phyloP scores from a whole-genome alignment of 108 stramenopile species.

The Bacterosira constricta region DNA sequence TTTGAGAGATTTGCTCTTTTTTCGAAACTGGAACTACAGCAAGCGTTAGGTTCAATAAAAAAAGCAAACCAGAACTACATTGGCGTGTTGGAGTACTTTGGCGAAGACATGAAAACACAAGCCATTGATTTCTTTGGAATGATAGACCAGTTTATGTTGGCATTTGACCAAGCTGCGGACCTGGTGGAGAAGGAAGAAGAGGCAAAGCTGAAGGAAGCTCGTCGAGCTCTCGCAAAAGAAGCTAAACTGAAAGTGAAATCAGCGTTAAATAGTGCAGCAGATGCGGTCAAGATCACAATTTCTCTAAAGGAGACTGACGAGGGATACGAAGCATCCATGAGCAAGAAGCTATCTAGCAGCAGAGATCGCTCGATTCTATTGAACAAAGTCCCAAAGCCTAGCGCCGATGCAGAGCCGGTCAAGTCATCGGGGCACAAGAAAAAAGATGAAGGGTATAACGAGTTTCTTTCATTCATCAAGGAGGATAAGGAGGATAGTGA shows the following conservation, averaged over 20 bases:
- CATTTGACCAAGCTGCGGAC: constrained; percentile 58
- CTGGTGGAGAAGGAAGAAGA: constrained; percentile 60
- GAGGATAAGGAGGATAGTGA: background rate
- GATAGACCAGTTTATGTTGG: constrained; percentile 58
- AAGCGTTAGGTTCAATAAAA: constrained; percentile 43
- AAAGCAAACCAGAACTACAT: constrained; percentile 58
- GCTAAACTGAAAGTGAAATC: constrained; percentile 17
- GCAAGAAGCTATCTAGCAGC: background rate
- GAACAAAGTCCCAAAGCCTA: background rate
- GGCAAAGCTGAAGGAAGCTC: constrained; percentile 8
- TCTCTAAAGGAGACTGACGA: background rate
- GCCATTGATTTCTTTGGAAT: constrained; percentile 78
- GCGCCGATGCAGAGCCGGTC: background rate
- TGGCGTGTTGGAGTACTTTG: constrained; percentile 68
- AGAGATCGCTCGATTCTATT: background rate
- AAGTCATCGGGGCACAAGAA: too few species aligned
- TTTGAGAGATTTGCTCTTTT: constrained; percentile 67
- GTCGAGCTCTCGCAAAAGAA: constrained; percentile 23
- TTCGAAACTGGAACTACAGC: constrained; percentile 48
- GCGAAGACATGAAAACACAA: constrained; percentile 80
- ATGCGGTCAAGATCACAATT: constrained; percentile 12
- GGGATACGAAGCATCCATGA: background rate
- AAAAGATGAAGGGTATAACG: too few species aligned
- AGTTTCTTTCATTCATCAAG: too few species aligned
- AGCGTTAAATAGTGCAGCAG: constrained; percentile 2